Percentiles rank a stretch among this genome's conserved stretches.
These are phyloP conservation scores for Gastrolobium villosum DNA, from an alignment of 306 rosid genomes.

Conservation along the genomic window DNA sequence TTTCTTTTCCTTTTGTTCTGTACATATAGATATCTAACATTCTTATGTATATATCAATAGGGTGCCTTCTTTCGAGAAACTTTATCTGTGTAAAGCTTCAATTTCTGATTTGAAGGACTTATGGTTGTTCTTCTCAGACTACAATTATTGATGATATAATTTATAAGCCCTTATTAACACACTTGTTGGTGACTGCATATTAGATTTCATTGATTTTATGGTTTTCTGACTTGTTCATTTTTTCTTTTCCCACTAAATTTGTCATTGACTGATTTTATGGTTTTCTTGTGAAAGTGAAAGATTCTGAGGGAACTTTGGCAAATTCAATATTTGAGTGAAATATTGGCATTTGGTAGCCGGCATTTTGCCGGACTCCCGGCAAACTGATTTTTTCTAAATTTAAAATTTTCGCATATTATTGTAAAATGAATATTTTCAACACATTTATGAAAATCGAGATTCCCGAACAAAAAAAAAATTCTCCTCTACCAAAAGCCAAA, in stretches of 20 bases:
- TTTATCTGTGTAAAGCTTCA: conserved; percentile 29
- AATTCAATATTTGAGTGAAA: too few relatives aligned
- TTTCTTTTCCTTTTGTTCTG: conserved; percentile 40
- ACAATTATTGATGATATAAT: conserved; percentile 17
- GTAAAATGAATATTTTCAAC: too few relatives aligned
- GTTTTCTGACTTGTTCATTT: conserved; percentile 43
- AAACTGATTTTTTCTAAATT: too few relatives aligned
- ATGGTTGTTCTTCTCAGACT: conserved; percentile 16
- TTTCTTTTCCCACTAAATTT: conserved; percentile 13
- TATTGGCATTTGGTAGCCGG: too few relatives aligned
- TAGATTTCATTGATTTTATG: conserved; percentile 36
- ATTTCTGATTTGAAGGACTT: conserved; percentile 29
- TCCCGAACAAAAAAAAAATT: too few relatives aligned
- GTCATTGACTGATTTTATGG: conserved; percentile 44
- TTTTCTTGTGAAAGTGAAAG: conserved; percentile 43
- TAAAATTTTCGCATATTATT: too few relatives aligned
- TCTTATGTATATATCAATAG: conserved; percentile 41
- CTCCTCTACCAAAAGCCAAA: too few relatives aligned
- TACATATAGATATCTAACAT: conserved; percentile 34
- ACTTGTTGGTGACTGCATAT: conserved; percentile 24
- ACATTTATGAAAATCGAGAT: too few relatives aligned
- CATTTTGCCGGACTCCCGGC: too few relatives aligned
- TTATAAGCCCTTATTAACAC: conserved; percentile 1
- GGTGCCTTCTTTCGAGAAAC: conserved; percentile 28
- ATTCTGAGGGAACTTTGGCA: conserved; percentile 37